Base-by-base conservation (phyloP, 2,329 filamentous ascomycete genomes). In the Zymoseptoria ardabiliae region DNA sequence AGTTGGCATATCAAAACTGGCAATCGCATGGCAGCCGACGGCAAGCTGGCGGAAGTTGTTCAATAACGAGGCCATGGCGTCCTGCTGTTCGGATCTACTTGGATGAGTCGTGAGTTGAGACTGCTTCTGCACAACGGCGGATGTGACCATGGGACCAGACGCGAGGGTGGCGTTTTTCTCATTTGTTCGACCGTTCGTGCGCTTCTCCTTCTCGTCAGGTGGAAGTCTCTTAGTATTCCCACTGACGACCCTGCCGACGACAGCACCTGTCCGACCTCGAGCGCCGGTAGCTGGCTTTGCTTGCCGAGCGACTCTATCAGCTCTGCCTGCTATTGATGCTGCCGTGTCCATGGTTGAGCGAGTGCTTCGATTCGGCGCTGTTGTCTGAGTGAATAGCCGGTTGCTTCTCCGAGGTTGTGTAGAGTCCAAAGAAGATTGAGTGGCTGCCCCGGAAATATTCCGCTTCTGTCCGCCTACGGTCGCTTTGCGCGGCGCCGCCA, bases 221-320 rank as follows among this genome's bases (percentile, higher is more conserved):
- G 72, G 72, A 64, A 73, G 64, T 10, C 72, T 65, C 72, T 94
- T 97, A 59, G 92, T 84, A 72, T 94, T 96, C 21, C 91, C 92
- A 72, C 91, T 96, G 51, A 96, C 90, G 58, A 93, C 90, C 67
- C 92, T 85, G 19, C 91, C 90, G 48, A 95, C 89, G 57, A 83
- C 90, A 3, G 89, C 85, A 17, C 87, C 78, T 74, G 70, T 83
- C 78, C 75, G 88, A 75, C 75, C 88, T 80, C 79, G 92, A 68
- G 75, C 87, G 74, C 75, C 87, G 70, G 86, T 89, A 64, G 90
- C 88, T 30, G 66, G 50, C 69, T 88, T 90, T 64, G 88, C 88
- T 19, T 68, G 62, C 17, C 70, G 66, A 56, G 64, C 54, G 11
- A 60, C 60, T 25, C 68, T 63, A 60, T 69, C 91, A 80, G 54